Evolutionary conservation across 2,329 filamentous ascomycete species (phyloP), one percentile per base, ranked within the genome.

Genomic region (Pyrenochaeta sp.): DNA sequence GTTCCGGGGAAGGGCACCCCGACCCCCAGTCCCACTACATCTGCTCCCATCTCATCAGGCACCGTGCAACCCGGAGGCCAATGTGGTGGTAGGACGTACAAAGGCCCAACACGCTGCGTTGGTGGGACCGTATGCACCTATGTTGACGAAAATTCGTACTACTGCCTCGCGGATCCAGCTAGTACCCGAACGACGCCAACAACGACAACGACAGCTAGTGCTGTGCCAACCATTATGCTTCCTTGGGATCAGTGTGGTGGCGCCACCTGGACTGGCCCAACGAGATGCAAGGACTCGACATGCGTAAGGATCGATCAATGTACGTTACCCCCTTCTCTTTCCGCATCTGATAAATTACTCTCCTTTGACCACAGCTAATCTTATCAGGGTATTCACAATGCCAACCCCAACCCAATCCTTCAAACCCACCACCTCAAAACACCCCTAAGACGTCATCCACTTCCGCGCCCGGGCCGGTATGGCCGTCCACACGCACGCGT

Each of bases 201-300:
- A 8, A 62, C 43, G 2, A 57, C 53, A 28, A 47, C 47, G 2
- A 42, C 51, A 8, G n/a, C 52, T 10, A 55, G 47, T 24, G 37
- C 57, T 34, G 44, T 48, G 22, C 59, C 64, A 10, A 64, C 59
- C 0, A 61, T 64, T 46, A 59, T 39, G 5, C 45, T 51, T n/a
- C 49, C 52, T 6, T 67, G 60, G 50, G 64, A 68, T 24, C 65
- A 65, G 46, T 67, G 62, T 24, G 58, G 62, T 12, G 62, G 54
- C 13, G 47, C 43, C 24, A 58, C 57, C 12, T 67, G 44, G 40
- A 59, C 56, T n/a, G 64, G 64, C 1, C 64, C 64, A 15, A 63
- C 51, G 13, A 49, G 34, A 25, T 67, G 64, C 55, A 61, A 59
- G 32, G 56, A 67, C 30, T 63, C 59, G 2, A 30, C 25, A 7